Evolutionary conservation across 805 yeast genomes (phyloP).

Genomic region (Candida koratica): DNA sequence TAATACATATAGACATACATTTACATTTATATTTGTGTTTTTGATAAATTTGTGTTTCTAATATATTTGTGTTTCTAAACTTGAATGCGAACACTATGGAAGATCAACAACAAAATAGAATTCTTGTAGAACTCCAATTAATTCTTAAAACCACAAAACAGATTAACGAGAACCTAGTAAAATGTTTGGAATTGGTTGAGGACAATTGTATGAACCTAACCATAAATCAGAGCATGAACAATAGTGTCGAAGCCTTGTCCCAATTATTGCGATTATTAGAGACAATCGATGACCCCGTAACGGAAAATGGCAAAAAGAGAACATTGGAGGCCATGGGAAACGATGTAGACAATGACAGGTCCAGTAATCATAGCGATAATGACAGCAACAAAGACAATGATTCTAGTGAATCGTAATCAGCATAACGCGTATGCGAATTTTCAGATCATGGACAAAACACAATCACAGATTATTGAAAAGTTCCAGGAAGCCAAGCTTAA

Average conservation of each 20-base stretch:
- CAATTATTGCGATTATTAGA: conserved; percentile 8
- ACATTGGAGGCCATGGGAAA: background rate
- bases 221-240: conserved; percentile 6
- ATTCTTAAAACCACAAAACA: conserved; percentile 30
- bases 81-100: background rate
- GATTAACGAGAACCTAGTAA: conserved; percentile 26
- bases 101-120: conserved; percentile 14
- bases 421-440: conserved; percentile 6
- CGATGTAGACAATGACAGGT: background rate
- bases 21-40: background rate
- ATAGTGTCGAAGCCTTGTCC: conserved; percentile 2
- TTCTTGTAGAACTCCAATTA: conserved; percentile 31
- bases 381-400: background rate
- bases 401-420: background rate
- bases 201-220: conserved; percentile 1
- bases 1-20: conserved; percentile 1
- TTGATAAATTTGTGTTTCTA: background rate
- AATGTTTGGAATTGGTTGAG: conserved; percentile 22
- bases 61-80: too few relatives aligned
- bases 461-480: conserved; percentile 35
- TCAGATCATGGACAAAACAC: conserved; percentile 28
- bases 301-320: conserved; percentile 2
- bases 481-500: conserved; percentile 41
- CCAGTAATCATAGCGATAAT: background rate
- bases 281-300: conserved; percentile 4